Conservation (phyloP, 768 basidiomycete genomes). For the Suillus subaureus region DNA sequence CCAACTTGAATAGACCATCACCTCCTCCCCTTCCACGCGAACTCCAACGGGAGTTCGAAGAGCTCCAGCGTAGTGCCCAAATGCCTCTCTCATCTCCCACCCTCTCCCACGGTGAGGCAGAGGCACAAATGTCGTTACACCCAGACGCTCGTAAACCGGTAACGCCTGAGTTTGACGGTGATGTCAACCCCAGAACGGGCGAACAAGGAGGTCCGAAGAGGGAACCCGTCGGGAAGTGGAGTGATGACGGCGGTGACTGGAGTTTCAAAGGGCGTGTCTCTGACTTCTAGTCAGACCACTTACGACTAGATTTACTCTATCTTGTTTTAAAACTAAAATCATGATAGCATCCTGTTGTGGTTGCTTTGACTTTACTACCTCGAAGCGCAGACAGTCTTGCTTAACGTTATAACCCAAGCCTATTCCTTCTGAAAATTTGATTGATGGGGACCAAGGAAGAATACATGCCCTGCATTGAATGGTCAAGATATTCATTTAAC, state of each 20-base stretch:
- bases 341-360: neutral
- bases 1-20: conserved; percentile 56
- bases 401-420: neutral
- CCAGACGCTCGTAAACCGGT: conserved; percentile 67
- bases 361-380: neutral
- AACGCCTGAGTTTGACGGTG: conserved; percentile 75
- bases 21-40: conserved; percentile 76
- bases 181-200: conserved; percentile 79
- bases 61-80: conserved; percentile 69
- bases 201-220: conserved; percentile 86
- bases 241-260: conserved; percentile 72
- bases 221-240: conserved; percentile 74
- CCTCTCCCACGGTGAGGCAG: conserved; percentile 34
- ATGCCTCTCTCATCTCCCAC: conserved; percentile 37
- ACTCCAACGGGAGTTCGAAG: conserved; percentile 86
- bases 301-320: neutral
- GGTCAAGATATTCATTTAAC: neutral
- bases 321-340: neutral
- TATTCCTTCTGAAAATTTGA: neutral
- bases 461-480: neutral
- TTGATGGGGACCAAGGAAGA: neutral
- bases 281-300: conserved; percentile 58
- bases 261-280: conserved; percentile 89
- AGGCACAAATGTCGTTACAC: conserved; percentile 53
- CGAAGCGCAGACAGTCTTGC: neutral